Evolutionary conservation across 78 protist genomes (phyloP), one percentile per base, ranked within the genome.

Genomic region (Dictyostelium purpureum): DNA sequence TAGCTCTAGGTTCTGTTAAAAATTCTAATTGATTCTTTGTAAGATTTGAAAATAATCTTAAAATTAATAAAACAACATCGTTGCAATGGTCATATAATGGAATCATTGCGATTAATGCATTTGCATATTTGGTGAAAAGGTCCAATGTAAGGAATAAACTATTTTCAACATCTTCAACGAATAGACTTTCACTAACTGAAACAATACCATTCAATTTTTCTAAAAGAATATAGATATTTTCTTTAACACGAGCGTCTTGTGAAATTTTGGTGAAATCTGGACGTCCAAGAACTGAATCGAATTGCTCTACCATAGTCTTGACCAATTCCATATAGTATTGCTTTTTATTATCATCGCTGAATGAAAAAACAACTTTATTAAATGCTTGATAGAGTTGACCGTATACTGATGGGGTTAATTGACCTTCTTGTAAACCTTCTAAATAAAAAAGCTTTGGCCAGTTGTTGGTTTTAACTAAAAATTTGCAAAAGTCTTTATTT

Each of bases 81-180:
- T 70, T 63, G 45, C 77, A n/a, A 35, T 85, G 92, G 47, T 37
- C 54, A 38, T 85, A 85, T n/a, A 85, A 14, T 28, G 92, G 82
- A n/a, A 85, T 56, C 42, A 85, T 45, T 6, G 83, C 69, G 16
- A 85, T 35, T 2, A 85, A 49, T 10, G 59, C 19, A 0, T 24
- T 42, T 1, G 82, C 24, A 73, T 85, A 85, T 65, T 85, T 85
- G 4, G 21, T 19, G 38, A 85, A 61, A n/a, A 85, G 42, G 33
- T 85, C 82, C 43, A 70, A 56, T 49, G 80, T 45, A 2, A 85
- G 37, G 43, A 38, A 45, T n/a, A 57, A 1, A 51, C 52, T 45
- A n/a, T 47, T 42, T 6, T 52, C 67, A 16, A 33, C 52, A 52
- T 75, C 69, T 40, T 59, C 42, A 0, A 10, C 80, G 7, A 45